Evolutionary conservation across 352 stramenopile genomes (phyloP).

Genomic region (Phytophthora crassamura): DNA sequence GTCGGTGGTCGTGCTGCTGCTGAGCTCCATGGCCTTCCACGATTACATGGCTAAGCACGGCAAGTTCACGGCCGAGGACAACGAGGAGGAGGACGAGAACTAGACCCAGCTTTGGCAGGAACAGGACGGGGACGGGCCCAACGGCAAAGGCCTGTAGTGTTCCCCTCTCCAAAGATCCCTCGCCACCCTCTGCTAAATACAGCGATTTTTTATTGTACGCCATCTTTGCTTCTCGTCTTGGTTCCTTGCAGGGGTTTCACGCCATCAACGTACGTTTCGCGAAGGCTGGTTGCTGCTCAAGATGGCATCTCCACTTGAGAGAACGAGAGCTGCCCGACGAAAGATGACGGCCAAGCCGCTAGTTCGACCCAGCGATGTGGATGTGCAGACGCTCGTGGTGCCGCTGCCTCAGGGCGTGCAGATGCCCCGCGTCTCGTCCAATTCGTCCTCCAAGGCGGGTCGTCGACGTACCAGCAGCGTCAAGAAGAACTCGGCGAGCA

Average conservation of each 20-base stretch:
- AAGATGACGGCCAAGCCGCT: conserved; percentile 39
- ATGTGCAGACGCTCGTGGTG: conserved; percentile 36
- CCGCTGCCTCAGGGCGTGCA: conserved; percentile 29
- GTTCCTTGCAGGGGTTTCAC: conserved; percentile 21
- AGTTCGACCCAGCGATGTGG: conserved; percentile 39
- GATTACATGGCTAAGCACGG: conserved; percentile 83
- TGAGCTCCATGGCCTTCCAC: conserved; percentile 86
- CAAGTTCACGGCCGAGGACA: conserved; percentile 60
- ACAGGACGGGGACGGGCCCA: conserved; percentile 5
- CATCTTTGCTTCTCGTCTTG: neutral
- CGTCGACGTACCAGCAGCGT: conserved; percentile 27
- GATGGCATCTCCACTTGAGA: conserved; percentile 22
- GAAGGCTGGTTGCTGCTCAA: conserved; percentile 3
- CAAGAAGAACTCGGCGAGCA: conserved; percentile 17
- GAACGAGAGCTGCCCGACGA: neutral
- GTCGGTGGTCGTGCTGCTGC: conserved; percentile 69
- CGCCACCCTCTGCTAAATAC: conserved; percentile 24
- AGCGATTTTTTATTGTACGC: conserved; percentile 32
- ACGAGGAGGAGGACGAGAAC: no score
- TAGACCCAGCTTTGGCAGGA: conserved; percentile 12
- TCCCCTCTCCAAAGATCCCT: conserved; percentile 4
- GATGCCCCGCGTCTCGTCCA: conserved; percentile 19
- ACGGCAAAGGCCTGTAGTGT: conserved; percentile 16
- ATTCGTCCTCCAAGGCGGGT: conserved; percentile 10
- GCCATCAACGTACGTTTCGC: conserved; percentile 5